These are phyloP conservation scores for Periconia macrospinosa DNA, from an alignment of 2,329 filamentous ascomycete genomes.

Conservation along the genomic window DNA sequence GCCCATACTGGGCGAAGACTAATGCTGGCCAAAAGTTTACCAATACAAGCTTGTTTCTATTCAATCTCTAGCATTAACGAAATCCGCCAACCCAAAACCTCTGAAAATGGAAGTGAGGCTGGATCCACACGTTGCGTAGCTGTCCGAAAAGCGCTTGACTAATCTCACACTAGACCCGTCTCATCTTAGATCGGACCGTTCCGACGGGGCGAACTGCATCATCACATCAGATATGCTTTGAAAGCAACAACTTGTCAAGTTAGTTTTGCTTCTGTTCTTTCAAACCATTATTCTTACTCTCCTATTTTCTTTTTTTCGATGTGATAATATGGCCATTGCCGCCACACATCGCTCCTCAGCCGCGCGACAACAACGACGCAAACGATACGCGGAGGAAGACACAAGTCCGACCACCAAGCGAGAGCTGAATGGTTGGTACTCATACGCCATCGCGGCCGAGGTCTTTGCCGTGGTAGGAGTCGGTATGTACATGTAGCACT, in stretches of 20 bases:
- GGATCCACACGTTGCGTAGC: too few relatives aligned
- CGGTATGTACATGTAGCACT: slow-evolving; percentile 55
- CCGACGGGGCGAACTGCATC: neutral
- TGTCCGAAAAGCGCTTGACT: neutral
- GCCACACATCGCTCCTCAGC: slow-evolving; percentile 14
- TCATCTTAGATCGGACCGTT: neutral
- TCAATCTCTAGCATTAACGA: too few relatives aligned
- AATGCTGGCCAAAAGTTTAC: too few relatives aligned
- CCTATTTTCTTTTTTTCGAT: neutral
- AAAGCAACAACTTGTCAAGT: neutral
- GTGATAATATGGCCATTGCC: slow-evolving; percentile 17
- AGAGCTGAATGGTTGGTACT: slow-evolving; percentile 87
- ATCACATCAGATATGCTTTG: neutral
- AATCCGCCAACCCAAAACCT: too few relatives aligned
- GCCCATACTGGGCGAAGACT: too few relatives aligned
- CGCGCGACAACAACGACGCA: neutral
- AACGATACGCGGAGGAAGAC: slow-evolving; percentile 35
- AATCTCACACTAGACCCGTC: neutral
- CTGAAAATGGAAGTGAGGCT: too few relatives aligned
- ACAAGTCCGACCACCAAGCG: slow-evolving; percentile 76
- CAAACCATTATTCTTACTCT: neutral
- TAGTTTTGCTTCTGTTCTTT: neutral
- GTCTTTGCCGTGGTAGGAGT: slow-evolving; percentile 89
- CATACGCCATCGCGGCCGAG: slow-evolving; percentile 87
- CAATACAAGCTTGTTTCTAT: too few relatives aligned